Conservation (phyloP, 352 stramenopile genomes). For the Discostella stelligera region DNA sequence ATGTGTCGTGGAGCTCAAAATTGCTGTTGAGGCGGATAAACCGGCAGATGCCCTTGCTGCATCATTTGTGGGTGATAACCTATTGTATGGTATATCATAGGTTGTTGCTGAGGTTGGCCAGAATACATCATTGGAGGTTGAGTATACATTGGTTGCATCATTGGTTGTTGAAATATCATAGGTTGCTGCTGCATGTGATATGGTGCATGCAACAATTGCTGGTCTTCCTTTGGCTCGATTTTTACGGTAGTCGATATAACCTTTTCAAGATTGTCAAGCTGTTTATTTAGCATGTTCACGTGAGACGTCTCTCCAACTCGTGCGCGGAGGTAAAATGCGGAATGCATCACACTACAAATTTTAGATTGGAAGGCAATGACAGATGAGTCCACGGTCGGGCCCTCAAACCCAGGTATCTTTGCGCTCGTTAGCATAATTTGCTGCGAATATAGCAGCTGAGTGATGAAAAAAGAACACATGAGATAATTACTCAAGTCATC, state of each 20-base stretch:
- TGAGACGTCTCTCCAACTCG: conserved; percentile 68
- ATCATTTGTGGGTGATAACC: conserved; percentile 22
- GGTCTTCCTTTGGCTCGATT: conserved; percentile 9
- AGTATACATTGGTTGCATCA: conserved; percentile 24
- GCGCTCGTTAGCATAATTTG: conserved; percentile 72
- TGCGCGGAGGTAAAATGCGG: conserved; percentile 72
- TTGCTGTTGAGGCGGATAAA: conserved; percentile 22
- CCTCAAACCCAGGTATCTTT: conserved; percentile 68
- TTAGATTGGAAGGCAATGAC: conserved; percentile 63
- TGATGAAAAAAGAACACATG: conserved; percentile 3
- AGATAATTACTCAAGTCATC: not conserved
- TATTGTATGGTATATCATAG: conserved; percentile 8
- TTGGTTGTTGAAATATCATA: conserved; percentile 19
- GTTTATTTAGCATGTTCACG: conserved; percentile 64
- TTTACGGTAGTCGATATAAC: conserved; percentile 22
- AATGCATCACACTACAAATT: conserved; percentile 79
- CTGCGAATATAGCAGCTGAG: conserved; percentile 64
- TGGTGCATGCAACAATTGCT: conserved; percentile 12
- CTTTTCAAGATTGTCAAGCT: conserved; percentile 47
- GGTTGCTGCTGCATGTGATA: conserved; percentile 32
- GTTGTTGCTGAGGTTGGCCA: conserved; percentile 15
- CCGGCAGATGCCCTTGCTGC: conserved; percentile 23
- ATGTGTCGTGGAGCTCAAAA: conserved; percentile 11
- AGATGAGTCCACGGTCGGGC: conserved; percentile 63
- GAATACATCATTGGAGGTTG: conserved; percentile 29